A percentile compares a stretch with the other conserved stretches of the same genome.
Conservation (phyloP, 1,284 basidiomycete genomes). For the Melampsora medusae region DNA sequence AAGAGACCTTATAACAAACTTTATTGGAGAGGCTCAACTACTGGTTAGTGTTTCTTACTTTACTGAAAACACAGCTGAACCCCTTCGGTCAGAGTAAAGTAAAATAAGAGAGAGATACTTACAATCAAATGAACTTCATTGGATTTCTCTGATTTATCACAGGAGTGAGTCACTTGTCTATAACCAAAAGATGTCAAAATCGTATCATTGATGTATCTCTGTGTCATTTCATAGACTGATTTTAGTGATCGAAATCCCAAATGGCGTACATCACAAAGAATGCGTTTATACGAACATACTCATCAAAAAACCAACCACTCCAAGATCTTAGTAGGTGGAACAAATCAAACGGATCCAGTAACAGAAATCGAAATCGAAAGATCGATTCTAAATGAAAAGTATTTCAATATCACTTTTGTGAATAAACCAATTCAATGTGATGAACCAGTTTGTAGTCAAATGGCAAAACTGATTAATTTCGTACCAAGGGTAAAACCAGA, state of each 20-base stretch:
- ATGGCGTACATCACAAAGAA: constrained; percentile 51
- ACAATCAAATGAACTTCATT: background rate
- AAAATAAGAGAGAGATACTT: constrained; percentile 47
- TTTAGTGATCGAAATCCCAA: constrained; percentile 18
- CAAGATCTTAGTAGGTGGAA: constrained; percentile 48
- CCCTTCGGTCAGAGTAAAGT: constrained; percentile 18
- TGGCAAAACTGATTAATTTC: constrained; percentile 50
- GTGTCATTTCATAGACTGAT: constrained; percentile 6
- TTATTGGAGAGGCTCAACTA: constrained; percentile 57
- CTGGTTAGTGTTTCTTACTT: constrained; percentile 54
- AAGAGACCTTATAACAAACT: constrained; percentile 54
- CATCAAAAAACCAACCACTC: constrained; percentile 46
- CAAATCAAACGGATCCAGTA: constrained; percentile 43
- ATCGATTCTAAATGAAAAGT: constrained; percentile 46
- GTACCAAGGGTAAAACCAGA: constrained; percentile 43
- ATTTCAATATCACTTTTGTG: constrained; percentile 49
- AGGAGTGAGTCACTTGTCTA: constrained; percentile 1
- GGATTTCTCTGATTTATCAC: too few species aligned
- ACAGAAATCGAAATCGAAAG: constrained; percentile 30
- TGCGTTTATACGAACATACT: constrained; percentile 50
- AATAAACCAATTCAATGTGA: constrained; percentile 52
- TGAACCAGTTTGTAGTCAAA: constrained; percentile 49
- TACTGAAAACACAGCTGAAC: too few species aligned
- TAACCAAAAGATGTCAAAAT: too few species aligned
- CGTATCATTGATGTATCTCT: too few species aligned